Base-by-base conservation (phyloP, 495 filamentous ascomycete genomes). In the Aspergillus sclerotioniger region DNA sequence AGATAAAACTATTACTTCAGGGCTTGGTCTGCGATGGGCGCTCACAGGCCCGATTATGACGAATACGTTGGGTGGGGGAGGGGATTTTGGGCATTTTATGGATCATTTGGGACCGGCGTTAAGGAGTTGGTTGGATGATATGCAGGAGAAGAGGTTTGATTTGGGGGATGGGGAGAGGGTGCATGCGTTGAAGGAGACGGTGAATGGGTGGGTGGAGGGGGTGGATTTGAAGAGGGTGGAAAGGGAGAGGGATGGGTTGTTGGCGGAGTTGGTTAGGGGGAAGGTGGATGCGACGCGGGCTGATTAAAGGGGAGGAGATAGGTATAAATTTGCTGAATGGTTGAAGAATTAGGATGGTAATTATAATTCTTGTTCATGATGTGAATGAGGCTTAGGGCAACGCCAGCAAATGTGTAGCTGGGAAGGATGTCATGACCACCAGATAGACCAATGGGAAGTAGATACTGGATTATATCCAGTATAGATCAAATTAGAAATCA, bases 1-100 rank as follows among this genome's bases (percentile, higher is more conserved):
- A 63, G 61, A 72, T 46, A 64, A 64, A 61, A 62, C 74, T 21
- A 55, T 73, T 45, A 64, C 69, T 32, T 63, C 66, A 13, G 71
- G 69, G 13, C 73, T 77, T 62, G 79, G 80, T 8, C 70, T 77
- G 2, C 58, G 78, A 35, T 82, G 80, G 80, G 69, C 73, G 0
- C 63, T 81, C n/a, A 67, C 69, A 12, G 78, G 80, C 0, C 76
- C 78, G 1, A 76, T 82, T 51, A 77, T 71, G 57, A 75, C 75
- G 20, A 81, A 82, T 61, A 68, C 72, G 50, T 73, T 79, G 16
- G 79, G 76, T 15, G 80, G 80, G 17, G 78, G 79, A 28, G 67
- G 67, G 12, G 66, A 20, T 25, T 63, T 63, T 49, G 28, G 9
- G 1, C 61, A 63, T 57, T 63, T 65, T 29, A 59, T 65, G 43